A percentile compares a stretch with the other conserved stretches of the same genome.
phyloP scores from a whole-genome alignment of 2,329 filamentous ascomycete species.

The Microthyrium microscopicum region DNA sequence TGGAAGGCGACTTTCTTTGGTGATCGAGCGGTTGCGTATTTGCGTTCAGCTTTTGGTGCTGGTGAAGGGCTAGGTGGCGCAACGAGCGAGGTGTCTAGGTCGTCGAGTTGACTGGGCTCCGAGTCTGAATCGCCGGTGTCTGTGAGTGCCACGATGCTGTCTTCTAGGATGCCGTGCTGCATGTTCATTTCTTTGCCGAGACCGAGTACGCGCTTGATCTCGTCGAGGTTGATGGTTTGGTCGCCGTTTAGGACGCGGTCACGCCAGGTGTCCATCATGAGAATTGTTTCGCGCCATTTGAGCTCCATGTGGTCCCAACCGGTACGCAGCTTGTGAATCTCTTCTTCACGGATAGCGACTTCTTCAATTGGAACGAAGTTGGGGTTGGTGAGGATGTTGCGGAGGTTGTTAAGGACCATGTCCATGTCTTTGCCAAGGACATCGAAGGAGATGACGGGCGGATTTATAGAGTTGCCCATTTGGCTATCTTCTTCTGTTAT shows the following conservation, averaged over 20 bases:
- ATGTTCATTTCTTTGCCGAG: conserved; percentile 25
- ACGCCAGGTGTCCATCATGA: conserved; percentile 85
- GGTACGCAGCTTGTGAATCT: conserved; percentile 65
- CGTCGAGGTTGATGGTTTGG: conserved; percentile 46
- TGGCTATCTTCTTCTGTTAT: conserved; percentile 18
- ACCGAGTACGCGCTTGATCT: conserved; percentile 42
- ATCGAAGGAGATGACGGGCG: conserved; percentile 46
- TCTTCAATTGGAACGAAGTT: conserved; percentile 94
- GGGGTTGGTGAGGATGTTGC: conserved; percentile 76
- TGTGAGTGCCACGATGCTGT: background rate
- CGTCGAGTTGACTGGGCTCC: background rate
- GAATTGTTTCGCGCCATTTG: conserved; percentile 76
- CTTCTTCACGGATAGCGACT: conserved; percentile 79
- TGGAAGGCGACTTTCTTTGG: background rate
- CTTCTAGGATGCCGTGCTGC: conserved; percentile 1
- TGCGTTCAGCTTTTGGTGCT: too few species aligned
- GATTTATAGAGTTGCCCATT: conserved; percentile 20
- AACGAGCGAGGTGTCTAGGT: too few species aligned
- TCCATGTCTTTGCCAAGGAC: conserved; percentile 58
- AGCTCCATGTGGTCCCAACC: conserved; percentile 91
- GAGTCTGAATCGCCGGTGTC: conserved; percentile 1
- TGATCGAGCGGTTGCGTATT: too few species aligned
- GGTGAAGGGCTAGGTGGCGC: too few species aligned
- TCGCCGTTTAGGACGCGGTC: conserved; percentile 59
- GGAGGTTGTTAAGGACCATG: conserved; percentile 61